Evolutionary conservation across 2,329 filamentous ascomycete species (phyloP), one percentile per base, ranked within the genome.

Genomic region (Phaeosphaeriaceae sp.): DNA sequence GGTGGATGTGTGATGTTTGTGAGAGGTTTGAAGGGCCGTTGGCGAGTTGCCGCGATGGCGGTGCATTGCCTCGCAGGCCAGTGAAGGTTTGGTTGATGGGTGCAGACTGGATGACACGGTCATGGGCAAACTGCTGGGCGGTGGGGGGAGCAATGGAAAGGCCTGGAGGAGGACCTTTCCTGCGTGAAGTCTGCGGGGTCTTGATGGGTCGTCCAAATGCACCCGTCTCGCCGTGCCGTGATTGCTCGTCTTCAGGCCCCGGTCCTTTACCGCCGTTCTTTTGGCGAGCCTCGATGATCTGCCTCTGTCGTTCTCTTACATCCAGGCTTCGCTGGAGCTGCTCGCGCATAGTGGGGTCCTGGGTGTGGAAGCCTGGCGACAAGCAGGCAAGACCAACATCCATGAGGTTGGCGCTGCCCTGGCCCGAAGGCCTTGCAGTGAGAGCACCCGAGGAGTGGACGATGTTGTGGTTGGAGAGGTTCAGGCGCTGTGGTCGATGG

Each of bases 81-180:
- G 95, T 97, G 75, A 99, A 99, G 40, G 92, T 96, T 75, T 97
- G 94, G 69, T 96, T 89, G 22, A 99, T 85, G 17, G 95, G 95
- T 7, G 95, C 95, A 3, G 95, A 99, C 79, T 99, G 95, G 60
- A 99, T 96, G 36, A 98, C 93, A 68, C 95, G 87, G 83, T 99
- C 95, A 72, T 93, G 89, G 68, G 93, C 92, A 73, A 98, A 98
- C 61, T 93, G 90, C 68, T 95, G 89, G 65, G 96, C 93, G 6
- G 93, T 92, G 1, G 95, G 95, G 24, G 95, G 91, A n/a, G 96
- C 91, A 67, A 99, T 99, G 56, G 93, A 96, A 49, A 99, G 83
- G 46, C 93, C 93, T 1, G 93, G 91, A 41, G 95, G 95, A 7
- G 91, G 90, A 74, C 91, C 82, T 68, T 83, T 93, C 77, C 92